Evolutionary conservation across 2,329 filamentous ascomycete species (phyloP), one percentile per base, ranked within the genome.

Genomic region (Coccinonectria pachysandricola): DNA sequence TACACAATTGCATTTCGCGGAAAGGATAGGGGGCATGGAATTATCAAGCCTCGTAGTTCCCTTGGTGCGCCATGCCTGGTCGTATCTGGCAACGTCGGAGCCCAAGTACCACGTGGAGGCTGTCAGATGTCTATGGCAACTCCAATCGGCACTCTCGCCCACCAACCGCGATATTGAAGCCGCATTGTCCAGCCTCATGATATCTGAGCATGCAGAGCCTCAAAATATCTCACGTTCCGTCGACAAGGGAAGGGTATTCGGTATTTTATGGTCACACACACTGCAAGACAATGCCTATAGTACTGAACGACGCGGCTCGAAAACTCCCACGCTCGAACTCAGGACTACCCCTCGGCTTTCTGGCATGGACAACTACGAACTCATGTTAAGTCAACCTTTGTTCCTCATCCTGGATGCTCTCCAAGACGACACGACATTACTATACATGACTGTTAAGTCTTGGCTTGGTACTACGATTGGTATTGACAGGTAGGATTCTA

Each of bases 81-180:
- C 61, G 5, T 85, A 83, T 45, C 58, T 98, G 19, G 82, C 85
- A 1, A 78, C 83, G n/a, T 67, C 76, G 8, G 77, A 79, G 36
- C 86, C 87, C 0, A 94, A 94, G 48, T 92, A 88, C 40, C 91
- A 96, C 47, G 87, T 98, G 16, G 92, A 98, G 57, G 79, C 86
- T 11, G 83, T 92, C 7, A 75, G 82, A 31, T 79, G 76, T 40
- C 60, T 98, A 19, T 93, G 91, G 83, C 75, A 85, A 39, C 60
- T 98, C 26, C 86, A 96, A 42, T 71, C 68, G 13, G 69, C 75
- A 1, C 68, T 93, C 8, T 71, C 78, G 2, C 59, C 67, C 19
- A 59, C 68, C 2, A 76, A 77, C 40, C 75, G 80, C 26, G 73
- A 86, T 23, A 77, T 94, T 4, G 87, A 94, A 52, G 84, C 83